A percentile compares a stretch with the other conserved stretches of the same genome.
These are phyloP conservation scores for Elasticomyces elasticus DNA, from an alignment of 495 filamentous ascomycete genomes.

Conservation along the genomic window DNA sequence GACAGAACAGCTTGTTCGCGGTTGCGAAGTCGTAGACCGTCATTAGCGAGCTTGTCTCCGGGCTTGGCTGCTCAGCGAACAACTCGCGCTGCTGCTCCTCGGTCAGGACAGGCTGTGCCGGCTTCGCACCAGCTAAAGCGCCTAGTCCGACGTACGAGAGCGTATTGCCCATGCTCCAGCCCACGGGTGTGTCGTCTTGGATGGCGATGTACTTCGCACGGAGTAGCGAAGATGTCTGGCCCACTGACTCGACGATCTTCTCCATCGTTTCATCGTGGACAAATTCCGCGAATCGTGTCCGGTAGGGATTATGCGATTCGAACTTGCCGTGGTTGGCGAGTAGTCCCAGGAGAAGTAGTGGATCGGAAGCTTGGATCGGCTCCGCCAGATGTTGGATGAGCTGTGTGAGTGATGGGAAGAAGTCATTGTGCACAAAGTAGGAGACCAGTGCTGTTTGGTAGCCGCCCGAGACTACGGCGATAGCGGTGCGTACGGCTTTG, in stretches of 20 bases:
- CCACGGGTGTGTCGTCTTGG: slow-evolving; percentile 83
- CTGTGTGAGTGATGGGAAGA: slow-evolving; percentile 94
- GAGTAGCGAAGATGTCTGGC: slow-evolving; percentile 51
- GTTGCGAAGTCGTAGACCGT: slow-evolving; percentile 88
- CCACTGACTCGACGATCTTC: slow-evolving; percentile 68
- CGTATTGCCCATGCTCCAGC: slow-evolving; percentile 73
- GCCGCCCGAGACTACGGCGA: slow-evolving; percentile 80
- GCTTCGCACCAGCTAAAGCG: slow-evolving; percentile 55
- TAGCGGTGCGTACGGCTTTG: slow-evolving; percentile 70
- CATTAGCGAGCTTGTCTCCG: slow-evolving; percentile 67
- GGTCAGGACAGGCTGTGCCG: slow-evolving; percentile 47
- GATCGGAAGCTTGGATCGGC: slow-evolving; percentile 51
- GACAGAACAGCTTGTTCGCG: slow-evolving; percentile 91
- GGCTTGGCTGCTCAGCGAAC: slow-evolving; percentile 63
- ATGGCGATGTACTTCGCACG: slow-evolving; percentile 76
- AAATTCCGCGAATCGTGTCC: slow-evolving; percentile 90
- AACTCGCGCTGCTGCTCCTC: slow-evolving; percentile 67
- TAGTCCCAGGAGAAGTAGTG: slow-evolving; percentile 77
- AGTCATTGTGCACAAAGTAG: slow-evolving; percentile 89
- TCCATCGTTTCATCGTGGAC: slow-evolving; percentile 83
- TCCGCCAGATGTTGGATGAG: slow-evolving; percentile 75
- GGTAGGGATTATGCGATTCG: slow-evolving; percentile 95
- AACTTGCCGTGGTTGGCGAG: slow-evolving; percentile 99
- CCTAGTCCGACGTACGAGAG: slow-evolving; percentile 78
- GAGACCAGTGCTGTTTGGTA: slow-evolving; percentile 89